Conservation (phyloP, 1,284 basidiomycete species). For the Fereydounia khargensis region DNA sequence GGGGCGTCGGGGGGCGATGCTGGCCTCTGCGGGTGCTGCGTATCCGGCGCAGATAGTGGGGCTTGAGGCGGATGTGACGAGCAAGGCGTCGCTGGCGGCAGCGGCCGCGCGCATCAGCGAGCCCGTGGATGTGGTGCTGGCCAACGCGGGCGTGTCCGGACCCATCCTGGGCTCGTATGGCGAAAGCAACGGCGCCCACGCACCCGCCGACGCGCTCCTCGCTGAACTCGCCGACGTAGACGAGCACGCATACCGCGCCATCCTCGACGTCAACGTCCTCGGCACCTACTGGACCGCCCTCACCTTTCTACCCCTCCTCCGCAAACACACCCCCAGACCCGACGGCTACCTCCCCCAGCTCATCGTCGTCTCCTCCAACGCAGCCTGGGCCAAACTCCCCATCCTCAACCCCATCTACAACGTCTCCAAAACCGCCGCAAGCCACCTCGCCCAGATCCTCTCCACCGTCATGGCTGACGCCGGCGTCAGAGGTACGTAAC, state of each 20-base stretch:
- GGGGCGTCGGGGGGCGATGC: conserved; percentile 13
- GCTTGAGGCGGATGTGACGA: conserved; percentile 20
- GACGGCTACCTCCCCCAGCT: conserved; percentile 13
- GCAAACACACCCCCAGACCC: conserved; percentile 1
- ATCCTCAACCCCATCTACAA: conserved; percentile 43
- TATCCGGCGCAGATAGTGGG: conserved; percentile 15
- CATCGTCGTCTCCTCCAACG: conserved; percentile 29
- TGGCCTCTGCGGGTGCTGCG: conserved; percentile 8
- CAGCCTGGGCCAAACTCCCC: conserved; percentile 29
- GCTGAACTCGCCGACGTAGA: conserved; percentile 24
- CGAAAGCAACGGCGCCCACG: not conserved
- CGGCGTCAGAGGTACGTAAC: conserved; percentile 6
- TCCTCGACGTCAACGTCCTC: conserved; percentile 23
- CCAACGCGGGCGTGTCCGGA: conserved; percentile 27
- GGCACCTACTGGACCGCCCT: conserved; percentile 29
- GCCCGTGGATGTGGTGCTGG: conserved; percentile 22
- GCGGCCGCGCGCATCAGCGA: conserved; percentile 1
- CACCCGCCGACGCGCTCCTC: conserved; percentile 5
- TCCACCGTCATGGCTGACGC: conserved; percentile 21
- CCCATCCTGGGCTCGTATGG: conserved; percentile 19
- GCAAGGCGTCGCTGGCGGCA: conserved; percentile 10
- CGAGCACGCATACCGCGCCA: conserved; percentile 12
- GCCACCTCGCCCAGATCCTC: conserved; percentile 25
- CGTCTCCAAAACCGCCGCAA: conserved; percentile 28
- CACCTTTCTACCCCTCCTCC: conserved; percentile 23